Conservation (phyloP, 768 basidiomycete genomes). For the Kwoniella heveanensis region DNA sequence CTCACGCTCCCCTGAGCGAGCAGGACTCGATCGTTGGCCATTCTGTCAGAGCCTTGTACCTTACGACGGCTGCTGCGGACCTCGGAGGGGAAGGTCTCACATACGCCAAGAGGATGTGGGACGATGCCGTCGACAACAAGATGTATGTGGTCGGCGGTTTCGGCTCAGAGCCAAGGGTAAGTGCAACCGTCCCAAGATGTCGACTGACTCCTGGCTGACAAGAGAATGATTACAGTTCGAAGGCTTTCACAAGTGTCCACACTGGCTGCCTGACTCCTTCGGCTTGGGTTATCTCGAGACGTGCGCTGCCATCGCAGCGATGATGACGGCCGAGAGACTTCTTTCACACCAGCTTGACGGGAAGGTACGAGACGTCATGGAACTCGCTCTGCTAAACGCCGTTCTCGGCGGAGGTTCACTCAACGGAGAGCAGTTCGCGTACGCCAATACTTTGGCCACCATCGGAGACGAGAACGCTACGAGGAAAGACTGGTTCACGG, state of each 20-base stretch:
- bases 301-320: slow-evolving; percentile 42
- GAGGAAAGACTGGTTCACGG: slow-evolving; percentile 42
- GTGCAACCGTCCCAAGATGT: not conserved
- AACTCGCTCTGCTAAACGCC: slow-evolving; percentile 36
- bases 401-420: slow-evolving; percentile 39
- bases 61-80: slow-evolving; percentile 39
- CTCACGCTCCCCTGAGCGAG: slow-evolving; percentile 36
- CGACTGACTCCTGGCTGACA: slow-evolving; percentile 3
- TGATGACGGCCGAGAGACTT: slow-evolving; percentile 45
- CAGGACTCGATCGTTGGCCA: slow-evolving; percentile 41
- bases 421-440: slow-evolving; percentile 38
- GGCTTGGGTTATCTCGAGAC: slow-evolving; percentile 45
- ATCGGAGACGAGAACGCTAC: slow-evolving; percentile 33
- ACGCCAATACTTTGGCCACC: slow-evolving; percentile 43
- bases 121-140: slow-evolving; percentile 39
- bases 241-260: slow-evolving; percentile 32
- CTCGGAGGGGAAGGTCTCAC: slow-evolving; percentile 33
- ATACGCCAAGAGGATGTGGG: slow-evolving; percentile 35
- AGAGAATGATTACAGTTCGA: slow-evolving; percentile 22
- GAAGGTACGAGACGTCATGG: slow-evolving; percentile 36
- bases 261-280: slow-evolving; percentile 38
- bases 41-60: slow-evolving; percentile 45
- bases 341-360: slow-evolving; percentile 34
- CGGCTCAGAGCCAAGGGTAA: slow-evolving; percentile 39
- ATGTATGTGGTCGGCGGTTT: slow-evolving; percentile 46